phyloP scores from a whole-genome alignment of 345 rosid species.

The Brassica rapa region DNA sequence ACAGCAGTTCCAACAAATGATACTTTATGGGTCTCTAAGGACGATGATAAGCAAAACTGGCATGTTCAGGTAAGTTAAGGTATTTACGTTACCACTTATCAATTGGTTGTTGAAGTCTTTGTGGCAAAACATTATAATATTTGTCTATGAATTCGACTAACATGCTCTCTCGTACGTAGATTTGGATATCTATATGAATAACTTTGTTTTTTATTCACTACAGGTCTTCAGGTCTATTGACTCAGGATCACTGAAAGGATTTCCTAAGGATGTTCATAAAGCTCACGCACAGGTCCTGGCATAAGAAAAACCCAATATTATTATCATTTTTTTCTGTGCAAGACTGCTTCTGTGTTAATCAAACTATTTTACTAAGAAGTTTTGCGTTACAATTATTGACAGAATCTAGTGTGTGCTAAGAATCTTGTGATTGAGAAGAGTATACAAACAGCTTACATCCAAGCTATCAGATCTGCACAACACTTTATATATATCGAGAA shows the following conservation, averaged over 20 bases:
- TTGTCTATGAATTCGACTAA: background rate
- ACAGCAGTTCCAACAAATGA: slow-evolving; percentile 43
- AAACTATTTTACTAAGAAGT: background rate
- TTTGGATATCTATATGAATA: background rate
- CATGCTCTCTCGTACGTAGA: background rate
- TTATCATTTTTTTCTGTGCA: background rate
- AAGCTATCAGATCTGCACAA: slow-evolving; percentile 85
- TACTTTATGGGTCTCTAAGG: slow-evolving; percentile 58
- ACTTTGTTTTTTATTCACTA: background rate
- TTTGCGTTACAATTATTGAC: slow-evolving; percentile 27
- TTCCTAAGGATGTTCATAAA: slow-evolving; percentile 63
- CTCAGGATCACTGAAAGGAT: slow-evolving; percentile 88
- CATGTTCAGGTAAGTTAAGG: slow-evolving; percentile 87
- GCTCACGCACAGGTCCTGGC: slow-evolving; percentile 61
- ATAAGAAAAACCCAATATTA: background rate
- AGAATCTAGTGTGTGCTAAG: slow-evolving; percentile 90
- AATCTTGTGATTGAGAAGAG: slow-evolving; percentile 82
- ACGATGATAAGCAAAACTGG: slow-evolving; percentile 71
- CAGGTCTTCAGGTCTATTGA: slow-evolving; percentile 85
- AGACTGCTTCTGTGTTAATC: background rate
- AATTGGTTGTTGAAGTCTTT: background rate
- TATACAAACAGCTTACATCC: slow-evolving; percentile 88
- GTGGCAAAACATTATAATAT: background rate
- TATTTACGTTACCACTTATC: slow-evolving; percentile 19
- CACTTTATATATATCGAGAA: slow-evolving; percentile 86